These are phyloP conservation scores for Trametes sp. DNA, from an alignment of 1,284 basidiomycete genomes.

Conservation along the genomic window DNA sequence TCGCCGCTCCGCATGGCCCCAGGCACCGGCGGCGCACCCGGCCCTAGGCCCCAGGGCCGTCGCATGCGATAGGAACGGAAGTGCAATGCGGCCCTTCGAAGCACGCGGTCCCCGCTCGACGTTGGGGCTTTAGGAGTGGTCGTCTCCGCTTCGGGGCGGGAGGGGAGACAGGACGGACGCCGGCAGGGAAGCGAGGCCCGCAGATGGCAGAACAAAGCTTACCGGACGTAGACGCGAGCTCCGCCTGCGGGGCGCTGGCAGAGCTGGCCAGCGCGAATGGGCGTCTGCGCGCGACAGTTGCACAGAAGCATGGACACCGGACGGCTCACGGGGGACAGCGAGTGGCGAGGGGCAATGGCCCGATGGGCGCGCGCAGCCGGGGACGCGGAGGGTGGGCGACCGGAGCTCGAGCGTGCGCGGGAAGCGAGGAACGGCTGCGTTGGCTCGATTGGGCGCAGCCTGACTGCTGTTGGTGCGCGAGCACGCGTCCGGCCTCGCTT, in stretches of 20 bases:
- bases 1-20: not conserved
- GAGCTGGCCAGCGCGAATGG: not conserved
- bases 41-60: not conserved
- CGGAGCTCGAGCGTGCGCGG: not conserved
- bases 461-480: not conserved
- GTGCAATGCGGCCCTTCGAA: not conserved
- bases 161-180: not conserved
- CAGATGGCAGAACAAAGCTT: not conserved
- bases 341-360: not conserved
- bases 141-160: too few relatives aligned
- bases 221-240: not conserved
- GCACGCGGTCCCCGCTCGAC: not conserved
- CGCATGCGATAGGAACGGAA: not conserved
- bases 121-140: not conserved
- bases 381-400: not conserved
- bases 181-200: not conserved
- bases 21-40: constrained; percentile 1
- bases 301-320: not conserved
- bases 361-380: not conserved
- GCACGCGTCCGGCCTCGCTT: not conserved
- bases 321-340: not conserved
- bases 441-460: not conserved
- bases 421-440: not conserved
- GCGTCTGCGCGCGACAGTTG: not conserved
- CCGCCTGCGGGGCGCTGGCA: not conserved